Base-by-base conservation (phyloP, 768 basidiomycete species). In the Pisolithus microcarpus region DNA sequence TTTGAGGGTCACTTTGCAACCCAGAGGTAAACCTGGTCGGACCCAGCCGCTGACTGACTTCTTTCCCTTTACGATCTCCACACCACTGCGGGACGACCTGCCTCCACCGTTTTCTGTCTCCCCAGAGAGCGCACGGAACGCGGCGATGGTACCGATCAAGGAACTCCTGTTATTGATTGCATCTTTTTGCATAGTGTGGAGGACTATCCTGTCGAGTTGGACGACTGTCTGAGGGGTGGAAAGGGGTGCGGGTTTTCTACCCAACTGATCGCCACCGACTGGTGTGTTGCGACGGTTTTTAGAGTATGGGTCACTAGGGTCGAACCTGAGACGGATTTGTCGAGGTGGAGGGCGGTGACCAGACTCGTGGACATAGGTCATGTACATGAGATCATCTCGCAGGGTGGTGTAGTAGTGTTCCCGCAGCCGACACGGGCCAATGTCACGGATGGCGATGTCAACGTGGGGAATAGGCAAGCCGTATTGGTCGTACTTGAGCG, bases 371-470 rank as follows among this genome's bases (percentile, higher is more conserved):
- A 78, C 72, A 73, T 97, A 96, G 48, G 86, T 87, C 78, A 97
- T 85, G 77, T 99, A 99, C 79, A 98, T 82, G 59, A 93, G 75
- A 71, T 97, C 79, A 67, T 93, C 87, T 18, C 81, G 81, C 53
- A 98, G 76, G 8, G 92, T 85, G 37, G 73, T 70, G 67, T 87
- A 65, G 73, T 96, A 97, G 73, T 97, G 91, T 55, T 91, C 84
- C 49, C 76, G 74, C 49, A 92, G 77, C 38, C 94, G 82, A 55
- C 79, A 84, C 52, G 78, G 75, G 5, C 82, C 80, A 51, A 81
- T 84, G 61, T 89, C 82, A 61, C 84, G 83, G 34, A 85, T 71
- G 59, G 83, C 53, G 56, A 88, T 60, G 52, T 76, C 73, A 58
- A 82, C 78, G 58, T 84, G 87, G 1, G 87, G 88, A 39, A 78